A percentile compares a stretch with the other conserved stretches of the same genome.
Conservation (phyloP, 768 basidiomycete species). For the Filobasidium wieringae region DNA sequence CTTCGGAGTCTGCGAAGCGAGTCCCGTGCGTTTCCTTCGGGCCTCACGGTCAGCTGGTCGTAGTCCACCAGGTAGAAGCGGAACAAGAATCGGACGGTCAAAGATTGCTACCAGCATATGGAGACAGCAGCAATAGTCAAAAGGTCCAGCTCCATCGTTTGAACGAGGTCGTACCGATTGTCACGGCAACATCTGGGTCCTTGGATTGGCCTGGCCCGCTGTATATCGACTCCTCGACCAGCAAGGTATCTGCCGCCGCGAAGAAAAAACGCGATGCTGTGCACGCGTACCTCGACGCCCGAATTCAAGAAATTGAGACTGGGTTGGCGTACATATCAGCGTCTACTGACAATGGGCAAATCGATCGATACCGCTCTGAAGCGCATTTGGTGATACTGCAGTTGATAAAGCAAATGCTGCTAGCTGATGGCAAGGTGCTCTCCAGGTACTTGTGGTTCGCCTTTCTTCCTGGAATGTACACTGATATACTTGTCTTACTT, state of each 20-base stretch:
- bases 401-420: constrained; percentile 66
- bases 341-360: constrained; percentile 39
- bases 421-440: constrained; percentile 74
- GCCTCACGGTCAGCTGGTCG: constrained; percentile 72
- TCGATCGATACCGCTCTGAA: constrained; percentile 54
- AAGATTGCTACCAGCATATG: constrained; percentile 40
- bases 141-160: constrained; percentile 55
- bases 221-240: constrained; percentile 58
- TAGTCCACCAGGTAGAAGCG: constrained; percentile 55
- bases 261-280: constrained; percentile 80
- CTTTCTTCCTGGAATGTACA: neutral
- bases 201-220: constrained; percentile 75
- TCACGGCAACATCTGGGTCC: constrained; percentile 48
- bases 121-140: constrained; percentile 66
- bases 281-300: constrained; percentile 60
- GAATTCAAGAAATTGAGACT: constrained; percentile 62
- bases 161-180: constrained; percentile 55
- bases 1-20: neutral
- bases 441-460: constrained; percentile 56
- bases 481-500: neutral
- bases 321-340: constrained; percentile 57
- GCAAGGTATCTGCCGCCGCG: constrained; percentile 47
- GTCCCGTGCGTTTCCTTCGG: constrained; percentile 70
- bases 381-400: constrained; percentile 63
- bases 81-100: neutral